Conservation (phyloP, 345 rosid genomes). For the Euphorbia lathyris region DNA sequence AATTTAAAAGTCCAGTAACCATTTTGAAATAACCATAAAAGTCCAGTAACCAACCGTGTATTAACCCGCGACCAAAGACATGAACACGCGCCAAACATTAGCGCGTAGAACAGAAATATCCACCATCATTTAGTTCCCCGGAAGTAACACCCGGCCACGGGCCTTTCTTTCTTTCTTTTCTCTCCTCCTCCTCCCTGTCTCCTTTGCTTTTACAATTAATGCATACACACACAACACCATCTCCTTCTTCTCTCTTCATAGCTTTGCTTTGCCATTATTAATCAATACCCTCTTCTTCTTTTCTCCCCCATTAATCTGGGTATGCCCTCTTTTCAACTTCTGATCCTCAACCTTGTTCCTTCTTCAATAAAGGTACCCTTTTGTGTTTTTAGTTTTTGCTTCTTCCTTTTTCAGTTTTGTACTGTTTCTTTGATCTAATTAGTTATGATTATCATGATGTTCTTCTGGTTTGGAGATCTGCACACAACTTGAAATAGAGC, state of each 20-base stretch:
- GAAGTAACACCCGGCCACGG: constrained; percentile 15
- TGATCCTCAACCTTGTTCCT: background rate
- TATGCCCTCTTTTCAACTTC: background rate
- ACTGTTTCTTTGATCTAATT: background rate
- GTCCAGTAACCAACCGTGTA: too few relatives aligned
- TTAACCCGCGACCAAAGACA: background rate
- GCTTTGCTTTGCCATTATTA: background rate
- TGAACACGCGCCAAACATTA: background rate
- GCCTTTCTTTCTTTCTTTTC: constrained; percentile 6
- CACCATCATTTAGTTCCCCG: constrained; percentile 2
- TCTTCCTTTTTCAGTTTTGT: background rate
- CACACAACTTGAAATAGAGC: background rate
- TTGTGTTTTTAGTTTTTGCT: background rate
- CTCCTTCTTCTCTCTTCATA: background rate
- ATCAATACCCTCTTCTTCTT: background rate
- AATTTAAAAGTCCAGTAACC: too few relatives aligned
- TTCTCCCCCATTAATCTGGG: background rate
- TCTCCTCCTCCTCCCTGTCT: background rate
- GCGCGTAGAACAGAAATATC: background rate
- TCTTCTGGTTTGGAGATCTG: background rate
- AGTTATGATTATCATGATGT: background rate
- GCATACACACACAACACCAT: constrained; percentile 14
- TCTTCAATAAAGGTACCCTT: constrained; percentile 14
- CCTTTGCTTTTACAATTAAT: constrained; percentile 22
- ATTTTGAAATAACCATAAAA: too few relatives aligned